Conservation (phyloP, 805 yeast genomes). For the Brettanomyces sp. region DNA sequence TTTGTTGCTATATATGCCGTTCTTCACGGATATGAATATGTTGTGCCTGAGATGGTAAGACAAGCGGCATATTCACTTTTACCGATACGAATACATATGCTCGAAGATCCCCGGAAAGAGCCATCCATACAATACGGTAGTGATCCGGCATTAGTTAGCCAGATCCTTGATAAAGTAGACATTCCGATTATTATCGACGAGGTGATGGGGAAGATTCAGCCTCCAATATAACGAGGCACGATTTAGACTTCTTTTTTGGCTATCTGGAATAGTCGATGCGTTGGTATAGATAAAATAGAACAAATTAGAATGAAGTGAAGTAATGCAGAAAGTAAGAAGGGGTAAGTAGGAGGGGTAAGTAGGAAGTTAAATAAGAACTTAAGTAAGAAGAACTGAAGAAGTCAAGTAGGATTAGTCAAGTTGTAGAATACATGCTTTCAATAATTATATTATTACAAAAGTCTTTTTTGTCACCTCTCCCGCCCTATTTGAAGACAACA, state of each 20-base stretch:
- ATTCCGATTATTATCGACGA: constrained; percentile 42
- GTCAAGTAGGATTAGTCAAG: too few relatives aligned
- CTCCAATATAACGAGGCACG: constrained; percentile 32
- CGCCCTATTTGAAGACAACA: constrained; percentile 15
- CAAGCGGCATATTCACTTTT: constrained; percentile 38
- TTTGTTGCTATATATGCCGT: constrained; percentile 33
- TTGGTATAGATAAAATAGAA: not conserved
- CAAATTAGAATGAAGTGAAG: too few relatives aligned
- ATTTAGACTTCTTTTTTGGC: not conserved
- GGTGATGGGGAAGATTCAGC: constrained; percentile 39
- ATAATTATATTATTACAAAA: not conserved
- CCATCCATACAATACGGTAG: constrained; percentile 49
- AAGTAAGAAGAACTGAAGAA: too few relatives aligned
- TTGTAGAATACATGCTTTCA: too few relatives aligned
- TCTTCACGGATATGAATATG: constrained; percentile 30
- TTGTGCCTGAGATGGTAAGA: constrained; percentile 45
- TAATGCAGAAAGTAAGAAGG: too few relatives aligned
- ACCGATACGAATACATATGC: constrained; percentile 34
- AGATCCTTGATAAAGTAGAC: constrained; percentile 35
- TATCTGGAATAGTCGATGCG: too few relatives aligned
- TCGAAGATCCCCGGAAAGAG: constrained; percentile 32
- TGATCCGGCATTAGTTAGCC: constrained; percentile 32
- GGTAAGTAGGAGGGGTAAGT: too few relatives aligned
- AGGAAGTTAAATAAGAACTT: too few relatives aligned
- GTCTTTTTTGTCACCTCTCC: not conserved